Conservation (phyloP, 2,329 filamentous ascomycete species). For the Botryosphaeria dothidea region DNA sequence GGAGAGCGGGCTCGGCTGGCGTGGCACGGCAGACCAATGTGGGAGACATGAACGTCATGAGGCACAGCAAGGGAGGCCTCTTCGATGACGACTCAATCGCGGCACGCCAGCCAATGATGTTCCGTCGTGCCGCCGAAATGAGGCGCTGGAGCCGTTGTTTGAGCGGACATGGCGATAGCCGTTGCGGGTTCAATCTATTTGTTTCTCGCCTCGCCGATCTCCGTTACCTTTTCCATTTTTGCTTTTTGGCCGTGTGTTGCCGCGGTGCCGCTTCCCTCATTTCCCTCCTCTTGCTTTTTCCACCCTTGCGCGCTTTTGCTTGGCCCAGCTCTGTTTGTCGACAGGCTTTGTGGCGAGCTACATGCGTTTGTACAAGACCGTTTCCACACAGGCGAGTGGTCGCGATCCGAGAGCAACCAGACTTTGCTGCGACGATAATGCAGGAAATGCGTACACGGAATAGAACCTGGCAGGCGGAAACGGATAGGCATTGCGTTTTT, state of each 20-base stretch:
- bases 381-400: background rate
- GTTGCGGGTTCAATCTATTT: slow-evolving; percentile 2
- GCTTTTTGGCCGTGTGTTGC: background rate
- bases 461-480: background rate
- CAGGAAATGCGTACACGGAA: background rate
- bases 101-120: background rate
- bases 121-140: background rate
- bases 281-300: background rate
- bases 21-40: background rate
- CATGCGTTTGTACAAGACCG: background rate
- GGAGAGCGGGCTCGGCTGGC: background rate
- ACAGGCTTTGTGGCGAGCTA: background rate
- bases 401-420: too few species aligned
- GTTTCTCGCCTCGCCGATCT: background rate
- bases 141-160: background rate
- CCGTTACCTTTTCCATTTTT: background rate
- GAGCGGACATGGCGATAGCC: slow-evolving; percentile 2
- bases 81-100: background rate
- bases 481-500: background rate
- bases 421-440: background rate
- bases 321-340: background rate
- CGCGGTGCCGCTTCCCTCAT: background rate
- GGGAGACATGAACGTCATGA: background rate
- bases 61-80: background rate
- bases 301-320: background rate